Evolutionary conservation across 345 rosid genomes (phyloP), one percentile per base, ranked within the genome.

Genomic region (Aquilaria malaccensis): DNA sequence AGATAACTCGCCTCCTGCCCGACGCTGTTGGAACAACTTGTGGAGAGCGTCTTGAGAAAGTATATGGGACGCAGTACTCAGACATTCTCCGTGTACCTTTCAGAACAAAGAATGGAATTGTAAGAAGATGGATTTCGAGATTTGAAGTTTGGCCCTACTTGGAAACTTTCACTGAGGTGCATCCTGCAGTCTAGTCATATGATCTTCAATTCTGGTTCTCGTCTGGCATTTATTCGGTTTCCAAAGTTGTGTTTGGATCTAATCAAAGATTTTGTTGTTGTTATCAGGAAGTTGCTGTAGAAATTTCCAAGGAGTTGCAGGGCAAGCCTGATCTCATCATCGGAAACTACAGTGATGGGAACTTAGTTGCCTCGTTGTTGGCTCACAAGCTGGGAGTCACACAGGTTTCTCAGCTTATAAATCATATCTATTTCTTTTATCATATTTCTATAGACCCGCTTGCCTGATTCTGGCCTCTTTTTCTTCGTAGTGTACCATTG

Each of bases 71-170:
- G 0, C 77, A 92, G 70, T 61, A 89, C 63, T 83, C 91, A 9
- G 93, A 89, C 66, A 92, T 92, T 59, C 93, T 92, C 4, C 88
- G 98, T 7, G 82, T 92, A 43, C 98, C 98, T 46, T 92, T 92
- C 66, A 81, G 86, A 75, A 70, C 81, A 4, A 93, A 86, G 71
- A 75, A 87, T 74, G 98, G 98, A 33, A 73, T 83, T 4, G 87
- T 92, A 50, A 85, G 96, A 31, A 69, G 69, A 61, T 92, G 98
- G 98, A 92, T 92, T 79, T 92, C 98, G 1, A 67, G 98, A 67
- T 92, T 92, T 15, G 95, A 92, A 80, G 98, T 92, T 56, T 92
- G 98, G 98, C 98, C 98, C 15, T 92, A 92, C 64, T 79, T 92
- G 62, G 97, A 87, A 75, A 85, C 83, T 55, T 92, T 70, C 78